These are phyloP conservation scores for Thelephora aurantiotincta DNA, from an alignment of 768 basidiomycete species.

Conservation along the genomic window DNA sequence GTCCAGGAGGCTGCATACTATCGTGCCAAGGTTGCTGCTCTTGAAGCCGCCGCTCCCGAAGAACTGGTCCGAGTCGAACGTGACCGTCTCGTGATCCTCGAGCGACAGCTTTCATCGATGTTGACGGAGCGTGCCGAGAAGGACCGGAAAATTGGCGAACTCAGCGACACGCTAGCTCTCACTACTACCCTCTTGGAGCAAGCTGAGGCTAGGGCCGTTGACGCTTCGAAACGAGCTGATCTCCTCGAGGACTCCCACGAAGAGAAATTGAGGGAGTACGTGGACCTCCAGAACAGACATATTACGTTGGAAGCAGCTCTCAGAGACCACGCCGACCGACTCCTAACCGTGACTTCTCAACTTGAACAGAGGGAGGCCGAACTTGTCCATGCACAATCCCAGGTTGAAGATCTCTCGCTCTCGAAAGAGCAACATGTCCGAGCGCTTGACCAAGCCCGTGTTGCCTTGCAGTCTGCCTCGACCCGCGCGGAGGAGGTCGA, in stretches of 20 bases:
- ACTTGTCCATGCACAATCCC: conserved; percentile 40
- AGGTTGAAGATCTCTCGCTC: conserved; percentile 56
- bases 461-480: conserved; percentile 63
- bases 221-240: conserved; percentile 66
- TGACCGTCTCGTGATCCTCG: conserved; percentile 63
- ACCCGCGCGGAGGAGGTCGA: conserved; percentile 72
- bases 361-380: conserved; percentile 76
- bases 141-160: conserved; percentile 59
- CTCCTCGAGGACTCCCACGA: conserved; percentile 56
- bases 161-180: conserved; percentile 57
- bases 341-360: conserved; percentile 59
- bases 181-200: conserved; percentile 71
- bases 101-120: conserved; percentile 48
- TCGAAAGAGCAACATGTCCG: conserved; percentile 78
- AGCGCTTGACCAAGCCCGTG: conserved; percentile 74
- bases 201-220: conserved; percentile 62
- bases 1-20: conserved; percentile 92
- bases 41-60: conserved; percentile 52
- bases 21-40: conserved; percentile 83
- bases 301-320: conserved; percentile 45
- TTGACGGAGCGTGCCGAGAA: conserved; percentile 48
- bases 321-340: conserved; percentile 63
- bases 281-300: conserved; percentile 55
- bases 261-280: conserved; percentile 45
- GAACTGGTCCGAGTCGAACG: conserved; percentile 65